Percentiles rank a stretch among this genome's conserved stretches.
phyloP scores from a whole-genome alignment of 2,329 filamentous ascomycete genomes.

The Fusarium irregulare region DNA sequence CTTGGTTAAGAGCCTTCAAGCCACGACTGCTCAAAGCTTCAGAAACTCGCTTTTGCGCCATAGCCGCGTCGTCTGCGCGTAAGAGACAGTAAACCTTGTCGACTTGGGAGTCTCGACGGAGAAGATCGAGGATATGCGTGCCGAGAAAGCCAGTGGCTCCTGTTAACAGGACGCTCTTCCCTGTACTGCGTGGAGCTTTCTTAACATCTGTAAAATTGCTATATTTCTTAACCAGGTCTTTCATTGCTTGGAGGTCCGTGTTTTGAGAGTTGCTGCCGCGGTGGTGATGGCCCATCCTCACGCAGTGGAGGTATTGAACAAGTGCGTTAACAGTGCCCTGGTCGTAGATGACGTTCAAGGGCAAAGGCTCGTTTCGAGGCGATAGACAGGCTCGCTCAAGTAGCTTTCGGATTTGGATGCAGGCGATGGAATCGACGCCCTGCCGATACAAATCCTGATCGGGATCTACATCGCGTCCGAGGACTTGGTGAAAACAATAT shows the following conservation, averaged over 20 bases:
- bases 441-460: slow-evolving; percentile 66
- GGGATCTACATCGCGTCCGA: slow-evolving; percentile 46
- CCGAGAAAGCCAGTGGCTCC: slow-evolving; percentile 75
- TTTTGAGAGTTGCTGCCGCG: neutral
- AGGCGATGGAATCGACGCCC: slow-evolving; percentile 70
- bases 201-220: neutral
- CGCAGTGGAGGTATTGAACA: slow-evolving; percentile 32
- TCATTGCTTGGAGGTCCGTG: neutral
- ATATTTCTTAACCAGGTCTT: slow-evolving; percentile 19
- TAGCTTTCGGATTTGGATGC: slow-evolving; percentile 61
- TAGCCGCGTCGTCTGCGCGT: slow-evolving; percentile 29
- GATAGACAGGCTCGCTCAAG: slow-evolving; percentile 45
- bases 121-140: slow-evolving; percentile 59
- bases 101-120: slow-evolving; percentile 6
- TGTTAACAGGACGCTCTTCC: slow-evolving; percentile 59
- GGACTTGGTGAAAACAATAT: slow-evolving; percentile 48
- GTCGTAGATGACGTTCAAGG: slow-evolving; percentile 70
- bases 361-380: slow-evolving; percentile 48
- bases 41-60: slow-evolving; percentile 25
- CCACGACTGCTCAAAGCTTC: slow-evolving; percentile 11
- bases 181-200: fast-evolving
- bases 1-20: neutral
- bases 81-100: slow-evolving; percentile 56
- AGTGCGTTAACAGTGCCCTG: slow-evolving; percentile 61
- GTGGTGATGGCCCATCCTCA: neutral